A percentile compares a stretch with the other conserved stretches of the same genome.
Evolutionary conservation across 352 stramenopile genomes (phyloP).

Genomic region (Plasmopara muralis): DNA sequence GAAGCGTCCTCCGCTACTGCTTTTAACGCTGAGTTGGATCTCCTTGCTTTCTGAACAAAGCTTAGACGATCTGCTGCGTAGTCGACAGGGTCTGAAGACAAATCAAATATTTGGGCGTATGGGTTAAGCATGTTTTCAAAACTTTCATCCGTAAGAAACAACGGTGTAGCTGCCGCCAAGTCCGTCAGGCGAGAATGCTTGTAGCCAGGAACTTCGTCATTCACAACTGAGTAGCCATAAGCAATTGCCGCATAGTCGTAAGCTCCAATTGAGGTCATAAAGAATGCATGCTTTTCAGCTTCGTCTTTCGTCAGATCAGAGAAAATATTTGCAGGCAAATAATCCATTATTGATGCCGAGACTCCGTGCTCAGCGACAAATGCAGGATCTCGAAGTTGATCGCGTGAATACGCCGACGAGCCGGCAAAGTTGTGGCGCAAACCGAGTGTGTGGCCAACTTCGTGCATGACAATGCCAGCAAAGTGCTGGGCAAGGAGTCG

Average conservation of each 20-base stretch:
- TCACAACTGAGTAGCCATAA: conserved; percentile 67
- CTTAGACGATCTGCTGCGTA: conserved; percentile 47
- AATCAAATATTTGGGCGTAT: conserved; percentile 47
- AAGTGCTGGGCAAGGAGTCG: conserved; percentile 58
- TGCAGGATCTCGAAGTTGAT: conserved; percentile 45
- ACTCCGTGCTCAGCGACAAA: conserved; percentile 49
- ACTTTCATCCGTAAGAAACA: conserved; percentile 67
- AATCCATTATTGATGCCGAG: conserved; percentile 82
- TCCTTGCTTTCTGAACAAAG: conserved; percentile 42
- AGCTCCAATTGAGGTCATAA: conserved; percentile 52
- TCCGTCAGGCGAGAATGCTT: conserved; percentile 27
- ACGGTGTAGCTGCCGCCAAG: conserved; percentile 34
- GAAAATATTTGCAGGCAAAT: conserved; percentile 75
- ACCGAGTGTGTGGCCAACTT: conserved; percentile 84
- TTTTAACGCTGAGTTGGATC: conserved; percentile 13
- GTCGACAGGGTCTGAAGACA: conserved; percentile 52
- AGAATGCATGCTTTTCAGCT: conserved; percentile 46
- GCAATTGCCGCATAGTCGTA: conserved; percentile 82
- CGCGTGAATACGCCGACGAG: conserved; percentile 39
- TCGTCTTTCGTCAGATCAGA: conserved; percentile 47
- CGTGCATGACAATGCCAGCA: conserved; percentile 78
- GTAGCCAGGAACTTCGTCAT: conserved; percentile 42
- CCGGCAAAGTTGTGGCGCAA: conserved; percentile 84
- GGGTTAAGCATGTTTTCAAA: conserved; percentile 35
- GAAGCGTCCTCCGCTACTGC: conserved; percentile 52